These are phyloP conservation scores for Pseudocercospora musae DNA, from an alignment of 2,329 filamentous ascomycete species.

Conservation along the genomic window DNA sequence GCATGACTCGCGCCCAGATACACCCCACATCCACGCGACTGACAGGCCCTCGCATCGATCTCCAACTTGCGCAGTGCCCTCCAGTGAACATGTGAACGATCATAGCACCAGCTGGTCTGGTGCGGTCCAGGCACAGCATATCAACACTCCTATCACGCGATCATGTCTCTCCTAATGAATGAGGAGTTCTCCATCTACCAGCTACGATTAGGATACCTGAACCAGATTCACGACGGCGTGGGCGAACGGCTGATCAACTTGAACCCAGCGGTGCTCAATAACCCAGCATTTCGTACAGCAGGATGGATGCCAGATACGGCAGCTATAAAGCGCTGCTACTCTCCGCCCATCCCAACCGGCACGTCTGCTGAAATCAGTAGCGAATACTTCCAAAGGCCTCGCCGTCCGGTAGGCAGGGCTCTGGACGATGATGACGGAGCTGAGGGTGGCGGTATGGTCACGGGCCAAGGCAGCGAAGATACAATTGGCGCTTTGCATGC, in stretches of 20 bases:
- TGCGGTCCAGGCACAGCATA: neutral
- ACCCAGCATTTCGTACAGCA: slow-evolving; percentile 75
- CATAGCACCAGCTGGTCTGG: slow-evolving; percentile 25
- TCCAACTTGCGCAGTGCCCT: neutral
- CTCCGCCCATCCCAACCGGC: slow-evolving; percentile 78
- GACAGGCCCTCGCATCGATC: neutral
- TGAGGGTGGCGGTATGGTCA: slow-evolving; percentile 68
- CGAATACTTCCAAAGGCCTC: slow-evolving; percentile 73
- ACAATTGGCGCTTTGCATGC: slow-evolving; percentile 62
- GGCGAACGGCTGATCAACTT: slow-evolving; percentile 80
- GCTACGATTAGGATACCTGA: slow-evolving; percentile 74
- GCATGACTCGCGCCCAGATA: slow-evolving; percentile 15
- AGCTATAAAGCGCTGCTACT: slow-evolving; percentile 78
- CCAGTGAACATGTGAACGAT: slow-evolving; percentile 2
- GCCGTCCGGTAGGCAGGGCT: slow-evolving; percentile 16
- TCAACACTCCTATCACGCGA: slow-evolving; percentile 7
- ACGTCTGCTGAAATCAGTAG: slow-evolving; percentile 42
- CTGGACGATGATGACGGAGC: slow-evolving; percentile 59
- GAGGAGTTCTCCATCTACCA: slow-evolving; percentile 71
- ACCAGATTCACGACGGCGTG: slow-evolving; percentile 76
- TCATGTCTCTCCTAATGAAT: slow-evolving; percentile 39
- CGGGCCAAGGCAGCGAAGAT: slow-evolving; percentile 61
- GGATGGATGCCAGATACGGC: slow-evolving; percentile 74
- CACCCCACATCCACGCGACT: neutral
- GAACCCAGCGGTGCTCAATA: slow-evolving; percentile 74